Conservation (phyloP, 2,329 filamentous ascomycete genomes). For the Colletotrichum falcatum region DNA sequence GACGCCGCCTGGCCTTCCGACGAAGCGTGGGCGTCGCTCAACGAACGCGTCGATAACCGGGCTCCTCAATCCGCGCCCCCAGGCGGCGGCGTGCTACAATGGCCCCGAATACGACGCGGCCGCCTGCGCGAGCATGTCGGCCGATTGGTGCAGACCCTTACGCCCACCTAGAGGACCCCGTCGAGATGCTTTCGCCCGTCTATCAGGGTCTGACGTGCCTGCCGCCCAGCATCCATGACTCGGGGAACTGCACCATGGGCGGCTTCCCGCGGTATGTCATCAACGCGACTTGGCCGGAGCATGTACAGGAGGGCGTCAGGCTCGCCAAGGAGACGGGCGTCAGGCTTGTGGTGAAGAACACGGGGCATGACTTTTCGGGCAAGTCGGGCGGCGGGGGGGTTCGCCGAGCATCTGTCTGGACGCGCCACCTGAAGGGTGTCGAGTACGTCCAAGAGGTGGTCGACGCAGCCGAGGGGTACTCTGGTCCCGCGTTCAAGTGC, state of each 20-base stretch:
- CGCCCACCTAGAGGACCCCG: constrained; percentile 25
- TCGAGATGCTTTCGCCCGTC: constrained; percentile 28
- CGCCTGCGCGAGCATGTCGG: constrained; percentile 15
- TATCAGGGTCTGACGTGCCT: constrained; percentile 32
- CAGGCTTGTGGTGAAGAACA: constrained; percentile 32
- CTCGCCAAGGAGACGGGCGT: constrained; percentile 25
- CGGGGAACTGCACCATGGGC: constrained; percentile 32
- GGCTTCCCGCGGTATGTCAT: constrained; percentile 32
- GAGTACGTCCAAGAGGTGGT: constrained; percentile 13
- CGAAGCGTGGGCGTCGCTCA: constrained; percentile 8
- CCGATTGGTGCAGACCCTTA: constrained; percentile 25
- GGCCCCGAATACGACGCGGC: constrained; percentile 16
- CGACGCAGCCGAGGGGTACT: constrained; percentile 11
- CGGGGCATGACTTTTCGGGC: constrained; percentile 24
- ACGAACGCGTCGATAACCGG: constrained; percentile 12
- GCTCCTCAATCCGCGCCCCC: constrained; percentile 23
- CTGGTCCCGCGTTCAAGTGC: constrained; percentile 25
- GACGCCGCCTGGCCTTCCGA: constrained; percentile 20
- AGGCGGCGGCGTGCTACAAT: constrained; percentile 25
- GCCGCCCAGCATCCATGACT: constrained; percentile 26
- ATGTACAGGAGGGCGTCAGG: constrained; percentile 27
- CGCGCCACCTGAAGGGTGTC: constrained; percentile 18
- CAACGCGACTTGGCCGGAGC: constrained; percentile 9
- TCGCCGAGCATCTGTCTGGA: constrained; percentile 35
- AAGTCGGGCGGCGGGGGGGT: constrained; percentile 25